Conservation (phyloP, 305 asterid species). For the Coffea humblotiana region DNA sequence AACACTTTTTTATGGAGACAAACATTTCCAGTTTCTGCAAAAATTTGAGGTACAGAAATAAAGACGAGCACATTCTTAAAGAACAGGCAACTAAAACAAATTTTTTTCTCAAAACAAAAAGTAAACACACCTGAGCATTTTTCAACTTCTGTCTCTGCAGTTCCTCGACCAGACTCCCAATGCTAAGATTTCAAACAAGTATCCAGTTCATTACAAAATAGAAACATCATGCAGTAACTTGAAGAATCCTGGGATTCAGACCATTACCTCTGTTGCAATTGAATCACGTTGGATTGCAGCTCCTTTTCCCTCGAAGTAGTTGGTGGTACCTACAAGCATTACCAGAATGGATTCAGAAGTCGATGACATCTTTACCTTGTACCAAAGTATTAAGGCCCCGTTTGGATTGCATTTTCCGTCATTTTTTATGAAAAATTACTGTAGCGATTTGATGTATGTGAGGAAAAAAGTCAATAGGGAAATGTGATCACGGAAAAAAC, state of each 20-base stretch:
- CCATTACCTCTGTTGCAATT: constrained; percentile 31
- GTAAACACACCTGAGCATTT: constrained; percentile 66
- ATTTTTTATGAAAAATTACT: too few species aligned
- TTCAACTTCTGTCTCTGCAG: constrained; percentile 67
- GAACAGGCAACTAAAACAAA: background rate
- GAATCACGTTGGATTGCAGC: constrained; percentile 62
- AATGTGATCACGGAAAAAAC: too few species aligned
- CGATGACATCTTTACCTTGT: background rate
- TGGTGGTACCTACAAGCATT: constrained; percentile 41
- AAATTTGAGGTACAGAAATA: background rate
- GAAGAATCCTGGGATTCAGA: background rate
- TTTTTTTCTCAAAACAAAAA: background rate
- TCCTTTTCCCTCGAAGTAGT: constrained; percentile 64
- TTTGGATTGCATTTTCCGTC: too few species aligned
- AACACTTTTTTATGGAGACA: background rate
- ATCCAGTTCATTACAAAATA: constrained; percentile 22
- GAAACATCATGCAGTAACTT: constrained; percentile 6
- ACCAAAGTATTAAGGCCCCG: too few species aligned
- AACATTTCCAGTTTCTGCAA: background rate
- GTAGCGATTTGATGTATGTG: too few species aligned
- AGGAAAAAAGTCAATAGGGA: too few species aligned
- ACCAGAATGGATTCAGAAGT: constrained; percentile 3
- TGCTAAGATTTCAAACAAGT: constrained; percentile 45
- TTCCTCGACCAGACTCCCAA: constrained; percentile 76
- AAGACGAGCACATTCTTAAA: background rate